Percentiles rank a stretch among this genome's conserved stretches.
phyloP scores from a whole-genome alignment of 164 flowering plant genomes.

The Liquidambar formosana region DNA sequence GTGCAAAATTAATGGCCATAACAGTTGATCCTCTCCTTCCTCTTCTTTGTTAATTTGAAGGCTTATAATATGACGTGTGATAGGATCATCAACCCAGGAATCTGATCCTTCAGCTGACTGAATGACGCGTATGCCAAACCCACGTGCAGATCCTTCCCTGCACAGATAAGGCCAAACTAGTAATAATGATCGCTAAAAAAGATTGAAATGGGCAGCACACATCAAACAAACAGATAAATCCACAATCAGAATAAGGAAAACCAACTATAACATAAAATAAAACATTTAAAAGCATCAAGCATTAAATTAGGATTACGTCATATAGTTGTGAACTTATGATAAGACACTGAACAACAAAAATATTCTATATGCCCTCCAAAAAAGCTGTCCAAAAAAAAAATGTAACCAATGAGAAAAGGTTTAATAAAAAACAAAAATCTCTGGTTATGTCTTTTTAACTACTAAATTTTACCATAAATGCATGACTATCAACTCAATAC shows the following conservation, averaged over 20 bases:
- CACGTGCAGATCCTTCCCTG: conserved; percentile 89
- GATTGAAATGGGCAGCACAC: not conserved
- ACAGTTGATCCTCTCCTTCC: conserved; percentile 37
- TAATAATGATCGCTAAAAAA: conserved; percentile 5
- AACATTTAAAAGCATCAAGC: not conserved
- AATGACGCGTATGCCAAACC: conserved; percentile 72
- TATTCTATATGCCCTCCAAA: not conserved
- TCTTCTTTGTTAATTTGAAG: conserved; percentile 60
- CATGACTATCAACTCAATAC: too few relatives aligned
- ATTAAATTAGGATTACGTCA: not conserved
- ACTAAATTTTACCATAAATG: too few relatives aligned
- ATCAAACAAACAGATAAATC: not conserved
- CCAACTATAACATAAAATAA: not conserved
- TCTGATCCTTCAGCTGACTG: conserved; percentile 87
- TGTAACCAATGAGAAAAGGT: not conserved
- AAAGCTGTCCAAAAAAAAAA: not conserved
- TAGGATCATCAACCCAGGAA: conserved; percentile 99
- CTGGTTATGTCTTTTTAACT: too few relatives aligned
- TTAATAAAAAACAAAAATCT: too few relatives aligned
- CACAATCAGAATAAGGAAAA: not conserved
- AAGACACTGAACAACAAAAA: not conserved
- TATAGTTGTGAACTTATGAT: not conserved
- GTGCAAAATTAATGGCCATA: conserved; percentile 91
- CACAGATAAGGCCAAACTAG: conserved; percentile 9
- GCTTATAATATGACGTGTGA: conserved; percentile 85